Evolutionary conservation across 2,329 filamentous ascomycete species (phyloP), one percentile per base, ranked within the genome.

Genomic region (Cryphonectria carpinicola): DNA sequence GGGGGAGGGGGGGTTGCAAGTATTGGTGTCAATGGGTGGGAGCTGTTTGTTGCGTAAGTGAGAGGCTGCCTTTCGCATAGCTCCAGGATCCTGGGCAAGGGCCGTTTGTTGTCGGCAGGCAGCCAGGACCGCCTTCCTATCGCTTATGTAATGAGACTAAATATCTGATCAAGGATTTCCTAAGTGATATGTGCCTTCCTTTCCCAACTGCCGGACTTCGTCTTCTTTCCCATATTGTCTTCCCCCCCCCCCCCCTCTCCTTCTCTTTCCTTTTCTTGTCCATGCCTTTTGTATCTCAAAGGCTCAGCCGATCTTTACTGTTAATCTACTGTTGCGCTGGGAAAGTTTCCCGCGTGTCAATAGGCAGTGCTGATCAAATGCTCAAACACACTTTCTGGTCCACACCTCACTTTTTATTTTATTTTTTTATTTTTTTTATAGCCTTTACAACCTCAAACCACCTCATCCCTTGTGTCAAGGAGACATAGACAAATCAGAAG

Each of bases 11-110:
- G 32, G 32, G 32, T 3, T 32, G 32, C 32, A 4, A 22, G 37
- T n/a, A 46, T 41, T 58, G 67, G 46, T 62, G 35, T 39, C 35
- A 19, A 37, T n/a, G 58, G 58, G 22, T 39, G 25, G 14, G 58
- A 39, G 58, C 58, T 61, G 58, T 61, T 35, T 49, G 58, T 61
- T 39, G 58, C 58, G 54, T 58, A 61, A 61, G 17, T 39, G 58
- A 39, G 22, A 39, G 35, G 58, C 58, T 61, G 58, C 58, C 58
- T 61, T 61, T 39, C 35, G 35, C 58, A 39, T 25, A 61, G 58
- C 58, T 61, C 54, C 14, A 32, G 25, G 54, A 14, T 58, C 28
- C 54, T 58, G 25, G 13, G 28, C 54, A 32, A 58, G 54, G 28
- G 54, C 54, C 6, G 3, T n/a, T 22, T 8, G 46, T 11, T 61